phyloP scores from a whole-genome alignment of 768 basidiomycete species.

The Crepidotus variabilis region DNA sequence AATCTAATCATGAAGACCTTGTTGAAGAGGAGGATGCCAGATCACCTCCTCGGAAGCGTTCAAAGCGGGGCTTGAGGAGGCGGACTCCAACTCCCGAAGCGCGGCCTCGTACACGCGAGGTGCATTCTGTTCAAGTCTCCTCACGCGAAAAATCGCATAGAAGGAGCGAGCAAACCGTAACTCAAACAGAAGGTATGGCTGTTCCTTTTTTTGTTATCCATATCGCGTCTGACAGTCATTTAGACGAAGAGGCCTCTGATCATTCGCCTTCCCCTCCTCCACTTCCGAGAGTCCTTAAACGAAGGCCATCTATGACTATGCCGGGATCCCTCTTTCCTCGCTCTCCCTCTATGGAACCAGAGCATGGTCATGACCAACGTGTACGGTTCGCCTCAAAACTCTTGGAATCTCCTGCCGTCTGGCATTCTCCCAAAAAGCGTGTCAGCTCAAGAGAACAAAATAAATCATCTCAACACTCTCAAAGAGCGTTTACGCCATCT shows the following conservation, averaged over 20 bases:
- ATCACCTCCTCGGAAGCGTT: slow-evolving; percentile 6
- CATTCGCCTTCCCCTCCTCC: slow-evolving; percentile 26
- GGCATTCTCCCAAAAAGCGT: background rate
- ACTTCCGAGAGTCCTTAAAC: slow-evolving; percentile 28
- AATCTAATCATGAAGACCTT: background rate
- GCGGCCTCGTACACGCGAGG: background rate
- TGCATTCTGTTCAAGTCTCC: slow-evolving; percentile 7
- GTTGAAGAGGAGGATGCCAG: background rate
- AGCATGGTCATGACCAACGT: slow-evolving; percentile 26
- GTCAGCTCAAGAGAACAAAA: background rate
- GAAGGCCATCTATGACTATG: slow-evolving; percentile 58
- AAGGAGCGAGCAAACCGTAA: background rate
- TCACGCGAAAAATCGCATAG: slow-evolving; percentile 1
- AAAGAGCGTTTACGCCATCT: slow-evolving; percentile 5
- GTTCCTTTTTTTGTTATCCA: background rate
- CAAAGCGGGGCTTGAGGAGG: background rate
- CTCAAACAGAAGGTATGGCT: background rate
- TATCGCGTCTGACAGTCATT: background rate
- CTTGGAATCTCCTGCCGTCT: slow-evolving; percentile 1
- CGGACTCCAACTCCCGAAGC: background rate
- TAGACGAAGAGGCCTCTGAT: background rate
- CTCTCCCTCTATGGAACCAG: slow-evolving; percentile 63
- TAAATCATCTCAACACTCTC: slow-evolving; percentile 1
- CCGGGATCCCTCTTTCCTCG: slow-evolving; percentile 77
- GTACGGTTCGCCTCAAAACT: slow-evolving; percentile 32